Evolutionary conservation across 768 basidiomycete genomes (phyloP).

Genomic region (Boletus speciosus): DNA sequence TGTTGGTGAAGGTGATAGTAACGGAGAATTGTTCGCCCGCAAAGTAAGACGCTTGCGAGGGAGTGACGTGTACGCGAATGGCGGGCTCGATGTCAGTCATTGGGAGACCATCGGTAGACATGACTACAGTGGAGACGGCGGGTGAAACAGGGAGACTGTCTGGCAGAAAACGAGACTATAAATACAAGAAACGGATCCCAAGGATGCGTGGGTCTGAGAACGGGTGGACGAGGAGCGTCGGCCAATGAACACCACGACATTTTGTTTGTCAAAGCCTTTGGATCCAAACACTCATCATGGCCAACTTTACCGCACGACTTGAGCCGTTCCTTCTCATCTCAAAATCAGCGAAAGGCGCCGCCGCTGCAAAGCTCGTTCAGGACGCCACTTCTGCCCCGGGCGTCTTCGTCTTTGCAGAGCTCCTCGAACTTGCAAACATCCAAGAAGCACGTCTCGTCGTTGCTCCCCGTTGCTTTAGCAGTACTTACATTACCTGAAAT

Average conservation of each 20-base stretch:
- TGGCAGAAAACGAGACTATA: background rate
- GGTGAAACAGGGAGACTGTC: background rate
- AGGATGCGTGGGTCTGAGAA: background rate
- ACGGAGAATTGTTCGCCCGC: conserved; percentile 87
- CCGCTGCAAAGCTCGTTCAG: conserved; percentile 82
- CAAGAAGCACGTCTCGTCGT: conserved; percentile 59
- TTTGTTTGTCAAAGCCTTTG: background rate
- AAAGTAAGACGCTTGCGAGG: conserved; percentile 86
- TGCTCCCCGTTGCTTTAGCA: background rate
- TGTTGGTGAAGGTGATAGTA: conserved; percentile 85
- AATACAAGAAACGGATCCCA: background rate
- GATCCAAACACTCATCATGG: conserved; percentile 25
- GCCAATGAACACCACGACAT: background rate
- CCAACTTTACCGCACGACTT: conserved; percentile 62
- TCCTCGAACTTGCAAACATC: conserved; percentile 79
- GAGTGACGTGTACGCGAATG: conserved; percentile 69
- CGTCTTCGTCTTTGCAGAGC: conserved; percentile 88
- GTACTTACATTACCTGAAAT: conserved; percentile 1
- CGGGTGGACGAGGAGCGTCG: background rate
- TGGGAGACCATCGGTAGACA: conserved; percentile 19
- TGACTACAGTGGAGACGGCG: background rate
- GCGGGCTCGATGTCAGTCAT: conserved; percentile 38
- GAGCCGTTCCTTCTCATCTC: conserved; percentile 92
- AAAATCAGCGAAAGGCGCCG: conserved; percentile 88
- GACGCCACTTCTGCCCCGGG: conserved; percentile 88